Conservation (phyloP, 139 green algal species). For the Pseudopediastrum boryanum region DNA sequence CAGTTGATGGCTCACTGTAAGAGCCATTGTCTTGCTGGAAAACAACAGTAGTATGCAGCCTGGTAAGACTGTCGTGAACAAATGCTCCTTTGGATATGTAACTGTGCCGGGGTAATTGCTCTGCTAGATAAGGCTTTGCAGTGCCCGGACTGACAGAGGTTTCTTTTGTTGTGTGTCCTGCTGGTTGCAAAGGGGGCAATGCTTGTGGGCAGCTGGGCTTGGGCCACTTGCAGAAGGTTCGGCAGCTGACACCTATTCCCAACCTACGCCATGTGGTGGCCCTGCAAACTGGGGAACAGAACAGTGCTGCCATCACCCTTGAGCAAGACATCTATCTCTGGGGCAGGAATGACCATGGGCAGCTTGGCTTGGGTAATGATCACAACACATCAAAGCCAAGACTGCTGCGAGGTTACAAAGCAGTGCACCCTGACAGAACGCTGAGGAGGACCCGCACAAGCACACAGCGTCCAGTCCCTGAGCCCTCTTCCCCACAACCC, state of each 20-base stretch:
- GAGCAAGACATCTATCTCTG: constrained; percentile 72
- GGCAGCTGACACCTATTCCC: constrained; percentile 55
- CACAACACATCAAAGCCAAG: constrained; percentile 56
- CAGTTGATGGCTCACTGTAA: no score
- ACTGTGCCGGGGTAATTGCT: no score
- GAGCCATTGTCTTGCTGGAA: no score
- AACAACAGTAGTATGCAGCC: no score
- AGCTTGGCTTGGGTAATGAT: constrained; percentile 77
- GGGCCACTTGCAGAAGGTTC: constrained; percentile 47
- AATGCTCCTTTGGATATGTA: no score
- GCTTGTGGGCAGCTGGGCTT: constrained; percentile 81
- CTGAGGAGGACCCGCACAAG: constrained; percentile 53
- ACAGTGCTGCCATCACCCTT: constrained; percentile 65
- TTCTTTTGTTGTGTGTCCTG: no score
- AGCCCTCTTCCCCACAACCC: no score
- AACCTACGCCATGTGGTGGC: constrained; percentile 47
- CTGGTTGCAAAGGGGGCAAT: constrained; percentile 77
- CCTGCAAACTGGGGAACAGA: constrained; percentile 70
- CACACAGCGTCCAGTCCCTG: background rate
- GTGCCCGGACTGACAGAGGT: no score
- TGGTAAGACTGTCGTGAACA: no score
- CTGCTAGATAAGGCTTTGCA: no score
- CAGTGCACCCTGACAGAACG: constrained; percentile 72
- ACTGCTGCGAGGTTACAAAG: constrained; percentile 54
- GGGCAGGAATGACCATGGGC: constrained; percentile 74